Evolutionary conservation across 2,329 filamentous ascomycete genomes (phyloP).

Genomic region (Curvularia eragrostidis): DNA sequence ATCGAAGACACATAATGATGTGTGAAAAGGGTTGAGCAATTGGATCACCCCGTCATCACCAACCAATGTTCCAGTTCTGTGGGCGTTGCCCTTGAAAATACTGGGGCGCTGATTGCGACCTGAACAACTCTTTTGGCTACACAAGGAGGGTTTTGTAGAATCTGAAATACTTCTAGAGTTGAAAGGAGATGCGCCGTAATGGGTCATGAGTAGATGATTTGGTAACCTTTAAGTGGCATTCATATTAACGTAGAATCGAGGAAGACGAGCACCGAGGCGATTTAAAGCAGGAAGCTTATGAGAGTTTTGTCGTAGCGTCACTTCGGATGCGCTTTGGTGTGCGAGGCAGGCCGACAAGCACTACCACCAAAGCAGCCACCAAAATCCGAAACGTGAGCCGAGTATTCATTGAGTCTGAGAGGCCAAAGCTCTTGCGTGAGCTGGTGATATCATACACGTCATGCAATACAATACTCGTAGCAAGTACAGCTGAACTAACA

Average conservation of each 20-base stretch:
- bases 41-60: background rate
- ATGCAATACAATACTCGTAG: conserved; percentile 18
- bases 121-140: too few species aligned
- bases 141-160: too few species aligned
- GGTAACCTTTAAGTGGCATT: too few species aligned
- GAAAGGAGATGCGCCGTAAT: too few species aligned
- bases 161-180: too few species aligned
- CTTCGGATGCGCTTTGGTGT: background rate
- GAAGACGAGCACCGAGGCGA: background rate
- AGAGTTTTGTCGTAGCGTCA: too few species aligned
- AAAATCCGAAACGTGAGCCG: background rate
- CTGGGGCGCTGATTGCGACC: too few species aligned
- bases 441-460: conserved; percentile 3
- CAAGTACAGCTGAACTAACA: conserved; percentile 11
- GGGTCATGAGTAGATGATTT: too few species aligned
- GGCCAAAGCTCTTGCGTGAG: background rate
- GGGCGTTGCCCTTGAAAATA: too few species aligned
- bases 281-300: background rate
- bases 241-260: background rate
- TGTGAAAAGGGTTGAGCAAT: background rate
- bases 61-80: background rate
- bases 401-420: background rate
- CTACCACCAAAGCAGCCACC: background rate
- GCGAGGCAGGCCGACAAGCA: background rate
- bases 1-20: background rate